A percentile compares a stretch with the other conserved stretches of the same genome.
Conservation (phyloP, 2,329 filamentous ascomycete genomes). For the Arachnomyces sp. region DNA sequence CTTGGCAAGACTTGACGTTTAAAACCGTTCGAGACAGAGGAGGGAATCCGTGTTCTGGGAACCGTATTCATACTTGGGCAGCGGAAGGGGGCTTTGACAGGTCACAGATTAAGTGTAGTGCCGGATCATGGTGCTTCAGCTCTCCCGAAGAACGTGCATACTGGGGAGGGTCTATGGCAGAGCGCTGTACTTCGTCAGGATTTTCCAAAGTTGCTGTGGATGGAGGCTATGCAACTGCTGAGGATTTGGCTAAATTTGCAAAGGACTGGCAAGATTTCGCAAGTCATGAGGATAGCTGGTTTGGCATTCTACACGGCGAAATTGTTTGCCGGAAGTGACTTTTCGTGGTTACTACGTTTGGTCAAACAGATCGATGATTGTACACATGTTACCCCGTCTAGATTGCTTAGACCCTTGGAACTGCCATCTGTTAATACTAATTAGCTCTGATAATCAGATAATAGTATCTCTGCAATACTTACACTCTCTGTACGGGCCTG, state of each 20-base stretch:
- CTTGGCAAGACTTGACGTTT: too few relatives aligned
- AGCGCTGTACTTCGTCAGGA: constrained; percentile 20
- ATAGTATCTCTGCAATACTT: too few relatives aligned
- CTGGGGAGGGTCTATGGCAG: constrained; percentile 30
- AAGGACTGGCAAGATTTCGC: constrained; percentile 29
- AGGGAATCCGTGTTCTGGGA: constrained; percentile 7
- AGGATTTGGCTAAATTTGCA: constrained; percentile 26
- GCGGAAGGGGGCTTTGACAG: constrained; percentile 26
- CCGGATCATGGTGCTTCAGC: constrained; percentile 31
- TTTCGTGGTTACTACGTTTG: too few relatives aligned
- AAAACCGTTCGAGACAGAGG: not conserved
- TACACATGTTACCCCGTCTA: too few relatives aligned
- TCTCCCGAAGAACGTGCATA: constrained; percentile 24
- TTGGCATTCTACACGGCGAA: constrained; percentile 30
- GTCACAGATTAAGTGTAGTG: constrained; percentile 18
- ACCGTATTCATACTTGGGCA: constrained; percentile 29
- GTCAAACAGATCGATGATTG: too few relatives aligned
- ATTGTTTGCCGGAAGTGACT: constrained; percentile 30
- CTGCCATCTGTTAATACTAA: too few relatives aligned
- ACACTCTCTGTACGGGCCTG: too few relatives aligned
- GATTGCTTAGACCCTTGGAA: too few relatives aligned
- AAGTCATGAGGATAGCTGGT: constrained; percentile 29
- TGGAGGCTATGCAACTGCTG: constrained; percentile 23
- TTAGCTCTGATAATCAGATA: too few relatives aligned
- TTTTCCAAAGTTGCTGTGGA: constrained; percentile 22